Percentiles rank a stretch among this genome's conserved stretches.
Evolutionary conservation across 192 early-diverging fungal species (phyloP).

Genomic region (Backusella sp.): DNA sequence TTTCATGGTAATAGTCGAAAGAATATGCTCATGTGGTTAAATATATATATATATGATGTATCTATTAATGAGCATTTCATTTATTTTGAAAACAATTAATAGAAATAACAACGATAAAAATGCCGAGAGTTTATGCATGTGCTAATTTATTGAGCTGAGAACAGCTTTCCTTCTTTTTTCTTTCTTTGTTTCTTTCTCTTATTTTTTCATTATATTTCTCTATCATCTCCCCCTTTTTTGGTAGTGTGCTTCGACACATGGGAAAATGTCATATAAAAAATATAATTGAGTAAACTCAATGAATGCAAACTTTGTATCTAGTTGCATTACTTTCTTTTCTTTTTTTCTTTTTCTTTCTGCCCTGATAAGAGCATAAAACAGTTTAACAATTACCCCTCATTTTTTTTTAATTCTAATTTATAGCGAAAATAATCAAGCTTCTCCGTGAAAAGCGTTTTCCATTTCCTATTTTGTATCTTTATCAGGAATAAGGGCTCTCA

Average conservation of each 20-base stretch:
- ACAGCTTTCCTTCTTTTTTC: not conserved
- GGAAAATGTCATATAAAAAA: not conserved
- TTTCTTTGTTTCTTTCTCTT: not conserved
- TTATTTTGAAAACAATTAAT: not conserved
- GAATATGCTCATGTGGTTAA: not conserved
- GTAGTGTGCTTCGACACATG: not conserved
- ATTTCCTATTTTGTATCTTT: not conserved
- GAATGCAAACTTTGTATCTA: not conserved
- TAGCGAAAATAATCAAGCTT: not conserved
- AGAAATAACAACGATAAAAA: not conserved
- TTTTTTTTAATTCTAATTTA: conserved; percentile 1
- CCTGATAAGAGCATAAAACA: not conserved
- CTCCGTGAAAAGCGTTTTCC: not conserved
- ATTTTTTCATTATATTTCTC: not conserved
- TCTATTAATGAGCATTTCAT: not conserved
- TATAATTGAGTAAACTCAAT: not conserved
- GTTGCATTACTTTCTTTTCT: not conserved
- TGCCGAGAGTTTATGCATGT: not conserved
- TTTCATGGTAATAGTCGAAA: not conserved
- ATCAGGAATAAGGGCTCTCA: not conserved
- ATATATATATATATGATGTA: not conserved
- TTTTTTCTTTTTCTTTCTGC: not conserved
- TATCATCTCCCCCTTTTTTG: not conserved
- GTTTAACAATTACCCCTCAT: not conserved
- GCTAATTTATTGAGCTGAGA: not conserved